Evolutionary conservation across 225 moss, liverwort and hornwort species (phyloP), one percentile per base, ranked within the genome.

Genomic region (Neckera pumila): DNA sequence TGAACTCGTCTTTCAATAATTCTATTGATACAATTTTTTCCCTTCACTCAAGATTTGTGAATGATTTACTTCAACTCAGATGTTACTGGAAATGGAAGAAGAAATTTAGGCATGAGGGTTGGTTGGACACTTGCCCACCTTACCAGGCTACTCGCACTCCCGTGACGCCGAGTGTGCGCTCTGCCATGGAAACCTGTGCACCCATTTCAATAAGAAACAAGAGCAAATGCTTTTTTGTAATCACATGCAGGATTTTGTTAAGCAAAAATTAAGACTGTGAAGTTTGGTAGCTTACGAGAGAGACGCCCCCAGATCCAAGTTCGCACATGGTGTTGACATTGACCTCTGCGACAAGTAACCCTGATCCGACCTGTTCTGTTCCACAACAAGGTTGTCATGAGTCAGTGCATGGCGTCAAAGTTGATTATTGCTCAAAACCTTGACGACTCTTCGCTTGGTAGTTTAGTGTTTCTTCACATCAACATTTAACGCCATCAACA

Each of bases 311-410:
- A 58, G 95, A 95, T 69, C 99, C 99, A 80, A 99, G 95, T 82
- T 96, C 97, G 90, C 96, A 97, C 97, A 99, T 97, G 33, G 99
- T 97, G 90, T 96, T 97, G 62, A 99, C 93, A 91, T 99, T 99
- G 45, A 99, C 99, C 92, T 99, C 99, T 49, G 98, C 98, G 70
- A 97, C 94, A 30, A 97, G 94, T 57, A 97, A 89, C 67, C 97
- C 98, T 89, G 98, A 94, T 91, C 96, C 93, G 31, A 89, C 96
- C 98, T 98, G 96, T 90, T 87, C 91, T 92, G 91, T 89, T 94
- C 89, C 93, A 93, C 84, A 64, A 53, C 80, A 81, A 51, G 57
- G 82, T 88, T 84, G 75, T 77, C 60, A 54, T 86, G 76, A 79
- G 60, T 87, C 89, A 91, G 88, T 77, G 62, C 51, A 33, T 60